A percentile compares a stretch with the other conserved stretches of the same genome.
phyloP scores from a whole-genome alignment of 257 asterid genomes.

The Leptodermis oblonga region DNA sequence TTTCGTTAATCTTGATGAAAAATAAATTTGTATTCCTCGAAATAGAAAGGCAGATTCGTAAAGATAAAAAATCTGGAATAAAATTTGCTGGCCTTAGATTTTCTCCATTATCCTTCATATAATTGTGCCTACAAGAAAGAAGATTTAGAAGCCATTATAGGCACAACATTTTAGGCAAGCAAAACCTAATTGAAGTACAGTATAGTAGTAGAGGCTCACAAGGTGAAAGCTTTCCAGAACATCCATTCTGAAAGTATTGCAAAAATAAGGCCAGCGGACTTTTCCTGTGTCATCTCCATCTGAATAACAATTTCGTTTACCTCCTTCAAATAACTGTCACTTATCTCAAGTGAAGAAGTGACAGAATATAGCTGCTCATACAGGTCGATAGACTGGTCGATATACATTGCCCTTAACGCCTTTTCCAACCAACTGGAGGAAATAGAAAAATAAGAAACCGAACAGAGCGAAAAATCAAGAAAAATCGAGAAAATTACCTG shows the following conservation, averaged over 20 bases:
- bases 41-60: conserved; percentile 49
- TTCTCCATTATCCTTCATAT: conserved; percentile 37
- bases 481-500: too few relatives aligned
- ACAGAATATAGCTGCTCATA: too few relatives aligned
- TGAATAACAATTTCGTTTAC: conserved; percentile 22
- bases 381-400: too few relatives aligned
- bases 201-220: conserved; percentile 28
- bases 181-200: not conserved
- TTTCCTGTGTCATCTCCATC: conserved; percentile 33
- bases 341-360: too few relatives aligned
- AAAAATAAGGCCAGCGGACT: too few relatives aligned
- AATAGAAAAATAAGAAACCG: too few relatives aligned
- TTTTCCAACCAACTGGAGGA: too few relatives aligned
- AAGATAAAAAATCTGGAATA: conserved; percentile 43
- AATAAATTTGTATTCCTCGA: conserved; percentile 35
- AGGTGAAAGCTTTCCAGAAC: conserved; percentile 62
- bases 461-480: too few relatives aligned
- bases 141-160: conserved; percentile 6
- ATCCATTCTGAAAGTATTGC: conserved; percentile 76
- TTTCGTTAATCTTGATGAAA: conserved; percentile 55
- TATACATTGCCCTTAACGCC: too few relatives aligned
- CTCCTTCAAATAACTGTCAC: too few relatives aligned
- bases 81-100: conserved; percentile 32
- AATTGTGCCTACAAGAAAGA: conserved; percentile 53
- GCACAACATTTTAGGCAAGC: not conserved